These are phyloP conservation scores for Hibiscus mutabilis DNA, from an alignment of 345 rosid genomes.

Conservation along the genomic window DNA sequence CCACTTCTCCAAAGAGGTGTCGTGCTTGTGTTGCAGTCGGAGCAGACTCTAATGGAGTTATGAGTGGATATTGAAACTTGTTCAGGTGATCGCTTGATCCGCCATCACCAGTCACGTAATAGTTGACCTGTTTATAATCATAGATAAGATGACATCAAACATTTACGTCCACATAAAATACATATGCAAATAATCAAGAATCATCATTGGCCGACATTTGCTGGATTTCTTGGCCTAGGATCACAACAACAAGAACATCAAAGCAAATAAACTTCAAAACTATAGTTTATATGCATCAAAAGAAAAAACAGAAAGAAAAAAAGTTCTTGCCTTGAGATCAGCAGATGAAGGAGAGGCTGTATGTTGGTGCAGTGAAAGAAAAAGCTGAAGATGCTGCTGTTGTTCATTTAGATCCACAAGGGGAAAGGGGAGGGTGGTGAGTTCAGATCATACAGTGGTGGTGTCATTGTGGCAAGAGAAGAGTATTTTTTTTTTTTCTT, in stretches of 20 bases:
- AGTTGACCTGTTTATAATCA: neutral
- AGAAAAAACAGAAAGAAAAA: neutral
- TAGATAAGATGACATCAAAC: neutral
- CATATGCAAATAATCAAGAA: neutral
- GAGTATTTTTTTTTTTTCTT: neutral
- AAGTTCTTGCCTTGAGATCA: slow-evolving; percentile 18
- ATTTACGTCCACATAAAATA: neutral
- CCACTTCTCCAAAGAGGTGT: slow-evolving; percentile 81
- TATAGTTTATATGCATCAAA: neutral
- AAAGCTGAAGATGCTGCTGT: slow-evolving; percentile 19
- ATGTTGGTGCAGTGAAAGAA: too few relatives aligned
- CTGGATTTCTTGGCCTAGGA: too few relatives aligned
- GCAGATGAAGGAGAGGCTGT: too few relatives aligned
- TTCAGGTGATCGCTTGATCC: slow-evolving; percentile 9
- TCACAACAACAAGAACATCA: neutral
- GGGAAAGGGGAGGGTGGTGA: neutral
- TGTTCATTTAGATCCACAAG: neutral
- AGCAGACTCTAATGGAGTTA: slow-evolving; percentile 33
- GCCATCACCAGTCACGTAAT: neutral
- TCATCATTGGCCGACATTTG: neutral
- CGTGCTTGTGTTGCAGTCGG: slow-evolving; percentile 50
- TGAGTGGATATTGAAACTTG: too few relatives aligned
- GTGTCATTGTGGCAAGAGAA: slow-evolving; percentile 19
- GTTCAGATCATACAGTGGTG: slow-evolving; percentile 17
- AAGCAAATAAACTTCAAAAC: neutral